Conservation (phyloP, 2,329 filamentous ascomycete genomes). For the Fusarium sp. region DNA sequence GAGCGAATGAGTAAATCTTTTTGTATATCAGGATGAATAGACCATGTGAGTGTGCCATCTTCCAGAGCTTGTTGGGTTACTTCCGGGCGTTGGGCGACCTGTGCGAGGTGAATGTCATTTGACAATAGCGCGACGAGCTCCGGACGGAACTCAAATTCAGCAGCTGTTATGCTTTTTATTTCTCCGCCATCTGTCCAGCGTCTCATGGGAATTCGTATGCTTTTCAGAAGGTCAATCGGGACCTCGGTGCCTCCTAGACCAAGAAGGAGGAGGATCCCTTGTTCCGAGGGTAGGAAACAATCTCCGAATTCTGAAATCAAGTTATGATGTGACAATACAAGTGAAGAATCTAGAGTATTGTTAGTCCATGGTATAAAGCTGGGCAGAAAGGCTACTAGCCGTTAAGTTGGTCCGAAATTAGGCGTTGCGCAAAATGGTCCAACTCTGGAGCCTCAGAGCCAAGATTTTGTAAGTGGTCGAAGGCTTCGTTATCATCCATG, state of each 20-base stretch:
- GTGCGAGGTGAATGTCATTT: conserved; percentile 22
- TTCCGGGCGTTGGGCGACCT: conserved; percentile 23
- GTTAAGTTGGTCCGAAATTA: conserved; percentile 44
- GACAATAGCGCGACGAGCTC: conserved; percentile 42
- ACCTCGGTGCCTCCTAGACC: conserved; percentile 45
- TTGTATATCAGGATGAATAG: conserved; percentile 31
- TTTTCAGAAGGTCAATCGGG: conserved; percentile 46
- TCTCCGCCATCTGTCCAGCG: conserved; percentile 51
- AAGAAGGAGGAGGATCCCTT: conserved; percentile 47
- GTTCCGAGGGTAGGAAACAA: conserved; percentile 44
- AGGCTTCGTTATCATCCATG: conserved; percentile 53
- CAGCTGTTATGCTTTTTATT: conserved; percentile 43
- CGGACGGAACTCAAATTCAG: conserved; percentile 44
- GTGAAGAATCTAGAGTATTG: conserved; percentile 14
- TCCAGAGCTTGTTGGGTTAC: conserved; percentile 35
- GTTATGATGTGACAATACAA: conserved; percentile 44
- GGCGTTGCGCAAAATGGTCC: conserved; percentile 41
- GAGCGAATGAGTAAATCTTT: conserved; percentile 1
- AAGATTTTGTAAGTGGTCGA: conserved; percentile 49
- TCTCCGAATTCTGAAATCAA: conserved; percentile 48
- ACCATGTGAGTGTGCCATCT: conserved; percentile 40
- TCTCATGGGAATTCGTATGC: conserved; percentile 37
- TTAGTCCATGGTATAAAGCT: not conserved
- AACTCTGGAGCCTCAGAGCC: conserved; percentile 34
- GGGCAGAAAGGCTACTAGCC: not conserved